These are phyloP conservation scores for Ehretia macrophylla DNA, from an alignment of 257 asterid genomes.

Conservation along the genomic window DNA sequence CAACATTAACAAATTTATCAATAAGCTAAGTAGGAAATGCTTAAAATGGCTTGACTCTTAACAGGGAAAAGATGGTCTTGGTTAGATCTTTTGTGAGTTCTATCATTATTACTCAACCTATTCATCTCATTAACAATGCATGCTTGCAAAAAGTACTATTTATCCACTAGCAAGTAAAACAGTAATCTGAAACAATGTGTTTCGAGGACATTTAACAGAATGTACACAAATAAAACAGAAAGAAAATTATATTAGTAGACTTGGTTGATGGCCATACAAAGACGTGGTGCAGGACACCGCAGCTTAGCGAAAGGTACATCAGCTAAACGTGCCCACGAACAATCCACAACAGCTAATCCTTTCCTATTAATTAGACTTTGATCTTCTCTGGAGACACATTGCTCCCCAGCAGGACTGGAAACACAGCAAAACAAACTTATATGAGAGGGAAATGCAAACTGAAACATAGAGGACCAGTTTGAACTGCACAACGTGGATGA, in stretches of 20 bases:
- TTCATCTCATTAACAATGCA: too few species aligned
- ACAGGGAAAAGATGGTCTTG: too few species aligned
- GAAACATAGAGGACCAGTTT: not conserved
- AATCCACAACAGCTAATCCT: constrained; percentile 95
- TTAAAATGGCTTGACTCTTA: too few species aligned
- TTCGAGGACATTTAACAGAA: not conserved
- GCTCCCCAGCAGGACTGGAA: constrained; percentile 84
- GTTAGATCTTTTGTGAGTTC: too few species aligned
- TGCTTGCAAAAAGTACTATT: too few species aligned
- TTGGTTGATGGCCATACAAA: constrained; percentile 47
- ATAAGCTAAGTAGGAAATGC: too few species aligned
- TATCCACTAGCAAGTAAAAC: too few species aligned
- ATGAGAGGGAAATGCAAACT: not conserved
- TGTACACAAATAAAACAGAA: not conserved
- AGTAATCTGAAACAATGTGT: too few species aligned
- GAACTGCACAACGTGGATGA: not conserved
- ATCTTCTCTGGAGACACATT: constrained; percentile 90
- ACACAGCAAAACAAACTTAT: not conserved
- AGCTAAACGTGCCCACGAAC: constrained; percentile 96
- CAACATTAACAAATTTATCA: too few species aligned
- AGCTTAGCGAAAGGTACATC: constrained; percentile 96
- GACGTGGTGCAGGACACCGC: constrained; percentile 95
- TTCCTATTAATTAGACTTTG: constrained; percentile 57
- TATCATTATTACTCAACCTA: too few species aligned
- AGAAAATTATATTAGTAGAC: not conserved